These are phyloP conservation scores for Silene uniflora DNA, from an alignment of 148 eudicot genomes.

Conservation along the genomic window DNA sequence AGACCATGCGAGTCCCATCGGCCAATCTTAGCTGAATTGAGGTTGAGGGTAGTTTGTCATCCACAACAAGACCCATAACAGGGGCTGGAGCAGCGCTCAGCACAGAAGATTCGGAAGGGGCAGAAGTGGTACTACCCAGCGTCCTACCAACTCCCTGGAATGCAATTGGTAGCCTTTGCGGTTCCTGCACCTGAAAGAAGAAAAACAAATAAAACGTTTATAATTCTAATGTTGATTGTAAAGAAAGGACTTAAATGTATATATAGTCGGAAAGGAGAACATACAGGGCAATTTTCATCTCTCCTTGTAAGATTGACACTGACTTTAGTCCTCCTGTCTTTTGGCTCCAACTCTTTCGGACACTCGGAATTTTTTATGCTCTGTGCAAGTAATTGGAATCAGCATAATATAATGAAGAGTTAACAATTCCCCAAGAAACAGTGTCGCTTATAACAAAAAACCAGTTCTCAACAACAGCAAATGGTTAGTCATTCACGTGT, in stretches of 20 bases:
- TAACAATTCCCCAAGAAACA: too few species aligned
- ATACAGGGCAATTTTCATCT: constrained; percentile 58
- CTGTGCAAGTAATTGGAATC: constrained; percentile 31
- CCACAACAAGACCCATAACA: constrained; percentile 52
- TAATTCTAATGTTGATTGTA: background rate
- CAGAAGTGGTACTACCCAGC: constrained; percentile 33
- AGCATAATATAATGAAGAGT: background rate
- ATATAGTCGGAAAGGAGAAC: constrained; percentile 11
- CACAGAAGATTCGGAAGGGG: constrained; percentile 25
- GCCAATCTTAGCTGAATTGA: constrained; percentile 76
- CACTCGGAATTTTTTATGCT: constrained; percentile 74
- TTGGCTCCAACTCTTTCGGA: constrained; percentile 69
- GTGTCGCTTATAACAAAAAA: too few species aligned
- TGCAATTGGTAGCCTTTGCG: constrained; percentile 32
- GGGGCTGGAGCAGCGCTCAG: constrained; percentile 48
- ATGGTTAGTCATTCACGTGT: background rate
- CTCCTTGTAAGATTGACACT: constrained; percentile 52
- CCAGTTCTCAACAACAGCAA: background rate
- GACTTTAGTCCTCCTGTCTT: constrained; percentile 46
- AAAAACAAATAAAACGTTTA: constrained; percentile 2
- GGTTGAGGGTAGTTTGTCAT: constrained; percentile 53
- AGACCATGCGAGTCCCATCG: constrained; percentile 80
- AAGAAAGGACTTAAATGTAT: background rate
- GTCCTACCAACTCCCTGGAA: constrained; percentile 79
- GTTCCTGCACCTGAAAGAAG: constrained; percentile 40